Percentiles rank a stretch among this genome's conserved stretches.
phyloP scores from a whole-genome alignment of 2,329 filamentous ascomycete genomes.

The Pseudogymnoascus sp. region DNA sequence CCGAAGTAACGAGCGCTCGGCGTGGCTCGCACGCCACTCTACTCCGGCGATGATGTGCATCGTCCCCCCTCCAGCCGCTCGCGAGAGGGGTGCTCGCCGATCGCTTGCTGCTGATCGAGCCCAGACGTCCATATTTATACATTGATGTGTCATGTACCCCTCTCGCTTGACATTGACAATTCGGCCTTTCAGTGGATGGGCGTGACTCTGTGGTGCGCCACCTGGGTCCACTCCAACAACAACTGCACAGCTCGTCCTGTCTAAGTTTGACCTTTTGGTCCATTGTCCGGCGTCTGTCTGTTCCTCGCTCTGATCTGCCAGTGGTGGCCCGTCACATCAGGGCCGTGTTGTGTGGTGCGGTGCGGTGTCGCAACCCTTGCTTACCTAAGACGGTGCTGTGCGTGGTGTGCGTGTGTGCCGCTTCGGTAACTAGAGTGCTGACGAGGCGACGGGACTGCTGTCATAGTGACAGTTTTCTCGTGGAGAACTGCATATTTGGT shows the following conservation, averaged over 20 bases:
- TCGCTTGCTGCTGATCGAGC: neutral
- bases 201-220: neutral
- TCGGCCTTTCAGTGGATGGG: neutral
- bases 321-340: neutral
- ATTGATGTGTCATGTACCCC: neutral
- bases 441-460: neutral
- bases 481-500: neutral
- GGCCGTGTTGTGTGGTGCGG: neutral
- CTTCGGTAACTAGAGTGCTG: conserved; percentile 5
- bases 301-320: too few species aligned
- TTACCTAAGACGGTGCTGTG: neutral
- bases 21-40: neutral
- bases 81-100: neutral
- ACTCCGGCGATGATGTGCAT: neutral
- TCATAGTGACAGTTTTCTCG: neutral
- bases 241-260: neutral
- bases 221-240: neutral
- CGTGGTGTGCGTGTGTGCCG: neutral
- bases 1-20: neutral
- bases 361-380: neutral
- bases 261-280: neutral
- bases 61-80: neutral
- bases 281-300: too few species aligned
- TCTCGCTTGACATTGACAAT: neutral
- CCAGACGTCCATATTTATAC: neutral